phyloP scores from a whole-genome alignment of 768 basidiomycete genomes.

The Leccinum broughii region DNA sequence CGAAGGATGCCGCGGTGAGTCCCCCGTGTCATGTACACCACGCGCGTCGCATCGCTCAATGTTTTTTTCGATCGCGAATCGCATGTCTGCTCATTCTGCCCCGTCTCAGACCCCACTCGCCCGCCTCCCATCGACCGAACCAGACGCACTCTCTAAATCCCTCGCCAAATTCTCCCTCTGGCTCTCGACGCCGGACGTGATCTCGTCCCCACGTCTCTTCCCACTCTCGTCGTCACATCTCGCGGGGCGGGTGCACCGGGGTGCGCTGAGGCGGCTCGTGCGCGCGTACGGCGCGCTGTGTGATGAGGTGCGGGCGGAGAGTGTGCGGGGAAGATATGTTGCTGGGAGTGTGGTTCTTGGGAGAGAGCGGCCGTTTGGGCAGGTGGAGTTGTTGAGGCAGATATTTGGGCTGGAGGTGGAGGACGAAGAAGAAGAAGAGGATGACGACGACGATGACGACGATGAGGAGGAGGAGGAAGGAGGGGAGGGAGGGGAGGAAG shows the following conservation, averaged over 20 bases:
- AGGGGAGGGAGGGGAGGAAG: too few species aligned
- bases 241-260: constrained; percentile 71
- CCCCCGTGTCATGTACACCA: background rate
- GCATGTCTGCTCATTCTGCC: background rate
- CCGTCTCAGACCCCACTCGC: constrained; percentile 68
- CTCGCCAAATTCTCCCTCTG: constrained; percentile 77
- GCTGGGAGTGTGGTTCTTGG: constrained; percentile 86
- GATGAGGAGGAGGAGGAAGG: background rate
- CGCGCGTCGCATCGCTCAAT: background rate
- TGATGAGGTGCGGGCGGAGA: constrained; percentile 72
- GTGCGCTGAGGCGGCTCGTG: constrained; percentile 68
- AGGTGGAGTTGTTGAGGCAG: constrained; percentile 69
- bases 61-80: background rate
- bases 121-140: constrained; percentile 59
- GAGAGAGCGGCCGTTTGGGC: constrained; percentile 81
- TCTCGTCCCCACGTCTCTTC: constrained; percentile 77
- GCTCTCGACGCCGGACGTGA: constrained; percentile 80
- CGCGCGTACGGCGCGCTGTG: constrained; percentile 72
- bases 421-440: background rate
- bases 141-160: constrained; percentile 59
- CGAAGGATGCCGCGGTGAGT: constrained; percentile 24
- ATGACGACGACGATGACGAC: background rate
- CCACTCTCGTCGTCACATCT: constrained; percentile 68
- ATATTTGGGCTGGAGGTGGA: constrained; percentile 71
- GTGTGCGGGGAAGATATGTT: constrained; percentile 65